Percentiles rank a stretch among this genome's conserved stretches.
These are phyloP conservation scores for Aquilaria yunnanensis DNA, from an alignment of 345 rosid genomes.

Conservation along the genomic window DNA sequence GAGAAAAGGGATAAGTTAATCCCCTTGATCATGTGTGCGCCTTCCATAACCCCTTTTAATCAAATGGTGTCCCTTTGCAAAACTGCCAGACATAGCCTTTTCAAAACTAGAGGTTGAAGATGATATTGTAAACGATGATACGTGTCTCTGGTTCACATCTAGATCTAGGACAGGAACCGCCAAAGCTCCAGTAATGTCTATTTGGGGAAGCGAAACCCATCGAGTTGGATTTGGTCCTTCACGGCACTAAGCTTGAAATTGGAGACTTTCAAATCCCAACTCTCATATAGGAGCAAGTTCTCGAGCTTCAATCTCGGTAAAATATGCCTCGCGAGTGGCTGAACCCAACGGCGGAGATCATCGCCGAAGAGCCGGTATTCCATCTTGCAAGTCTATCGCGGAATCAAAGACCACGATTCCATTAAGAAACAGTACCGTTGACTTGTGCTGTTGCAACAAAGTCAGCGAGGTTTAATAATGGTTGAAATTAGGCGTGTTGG, in stretches of 20 bases:
- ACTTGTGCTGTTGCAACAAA: no score
- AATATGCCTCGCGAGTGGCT: conserved; percentile 82
- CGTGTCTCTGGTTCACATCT: conserved; percentile 55
- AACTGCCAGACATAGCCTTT: conserved; percentile 18
- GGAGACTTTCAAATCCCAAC: conserved; percentile 58
- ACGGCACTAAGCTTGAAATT: conserved; percentile 93
- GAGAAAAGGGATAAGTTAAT: no score
- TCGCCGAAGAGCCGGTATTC: conserved; percentile 39
- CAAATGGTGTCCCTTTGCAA: no score
- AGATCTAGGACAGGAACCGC: conserved; percentile 48
- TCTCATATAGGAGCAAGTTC: conserved; percentile 83
- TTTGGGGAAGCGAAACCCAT: conserved; percentile 76
- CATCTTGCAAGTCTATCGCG: no score
- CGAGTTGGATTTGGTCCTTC: conserved; percentile 52
- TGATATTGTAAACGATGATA: conserved; percentile 69
- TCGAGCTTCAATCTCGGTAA: conserved; percentile 92
- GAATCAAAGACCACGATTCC: no score
- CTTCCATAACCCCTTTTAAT: no score
- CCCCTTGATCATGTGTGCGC: no score
- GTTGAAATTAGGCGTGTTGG: no score
- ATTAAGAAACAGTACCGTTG: no score
- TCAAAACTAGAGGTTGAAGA: conserved; percentile 63
- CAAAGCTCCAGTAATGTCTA: conserved; percentile 84
- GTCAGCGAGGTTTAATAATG: no score
- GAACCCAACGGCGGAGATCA: conserved; percentile 65